Percentiles rank a stretch among this genome's conserved stretches.
Conservation (phyloP, 352 stramenopile genomes). For the Salisapilia sapeloensis region DNA sequence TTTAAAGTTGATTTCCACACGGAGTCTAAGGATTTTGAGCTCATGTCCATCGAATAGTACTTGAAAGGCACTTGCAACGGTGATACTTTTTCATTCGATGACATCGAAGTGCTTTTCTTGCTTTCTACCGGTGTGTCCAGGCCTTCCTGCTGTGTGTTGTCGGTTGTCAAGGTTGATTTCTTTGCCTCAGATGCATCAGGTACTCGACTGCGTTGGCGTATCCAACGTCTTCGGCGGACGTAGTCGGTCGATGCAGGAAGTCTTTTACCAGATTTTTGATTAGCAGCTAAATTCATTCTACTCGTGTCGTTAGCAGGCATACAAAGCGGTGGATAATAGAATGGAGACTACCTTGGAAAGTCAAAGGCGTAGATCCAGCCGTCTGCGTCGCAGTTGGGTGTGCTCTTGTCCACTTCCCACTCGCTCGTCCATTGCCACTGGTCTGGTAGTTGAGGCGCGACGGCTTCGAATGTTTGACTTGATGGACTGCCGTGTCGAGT, state of each 20-base stretch:
- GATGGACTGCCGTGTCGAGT: conserved; percentile 32
- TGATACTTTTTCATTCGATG: no score
- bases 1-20: conserved; percentile 30
- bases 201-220: conserved; percentile 29
- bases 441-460: conserved; percentile 45
- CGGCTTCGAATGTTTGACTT: conserved; percentile 27
- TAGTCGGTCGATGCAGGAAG: conserved; percentile 44
- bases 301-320: background rate
- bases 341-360: conserved; percentile 35
- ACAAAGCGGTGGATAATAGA: background rate
- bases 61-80: no score
- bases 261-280: conserved; percentile 29
- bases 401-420: conserved; percentile 34
- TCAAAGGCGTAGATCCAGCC: conserved; percentile 69
- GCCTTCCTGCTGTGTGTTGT: no score
- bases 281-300: no score
- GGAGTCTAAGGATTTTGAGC: conserved; percentile 26
- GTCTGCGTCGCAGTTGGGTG: conserved; percentile 33
- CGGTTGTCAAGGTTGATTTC: no score
- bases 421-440: conserved; percentile 47
- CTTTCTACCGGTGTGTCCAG: no score
- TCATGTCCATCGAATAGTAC: conserved; percentile 21
- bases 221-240: conserved; percentile 43
- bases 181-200: background rate
- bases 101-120: no score